Percentiles rank a stretch among this genome's conserved stretches.
Conservation (phyloP, 73 alveolate genomes). For the Tetrahymena borealis region DNA sequence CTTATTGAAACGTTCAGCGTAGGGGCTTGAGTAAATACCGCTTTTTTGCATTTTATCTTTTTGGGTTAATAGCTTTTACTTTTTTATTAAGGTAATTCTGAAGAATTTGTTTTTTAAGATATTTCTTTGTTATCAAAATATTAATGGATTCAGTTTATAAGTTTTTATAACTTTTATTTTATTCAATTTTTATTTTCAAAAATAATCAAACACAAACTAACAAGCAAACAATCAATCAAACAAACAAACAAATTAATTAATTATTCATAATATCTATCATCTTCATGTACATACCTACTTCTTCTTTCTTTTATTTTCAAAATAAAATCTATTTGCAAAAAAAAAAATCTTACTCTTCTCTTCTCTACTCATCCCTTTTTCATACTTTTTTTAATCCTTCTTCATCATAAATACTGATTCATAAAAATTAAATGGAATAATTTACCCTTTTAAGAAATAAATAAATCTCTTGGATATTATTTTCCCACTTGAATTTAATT, state of each 20-base stretch:
- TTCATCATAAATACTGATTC: too few species aligned
- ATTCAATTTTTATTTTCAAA: background rate
- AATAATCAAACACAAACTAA: background rate
- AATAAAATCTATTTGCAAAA: background rate
- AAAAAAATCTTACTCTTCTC: background rate
- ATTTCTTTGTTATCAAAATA: background rate
- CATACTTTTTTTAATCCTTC: too few species aligned
- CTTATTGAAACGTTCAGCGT: constrained; percentile 44
- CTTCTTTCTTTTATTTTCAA: background rate
- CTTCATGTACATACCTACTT: background rate
- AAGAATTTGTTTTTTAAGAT: background rate
- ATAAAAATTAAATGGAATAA: too few species aligned
- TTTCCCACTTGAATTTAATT: too few species aligned
- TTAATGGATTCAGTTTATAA: background rate
- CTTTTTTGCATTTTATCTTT: background rate
- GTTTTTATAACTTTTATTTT: background rate
- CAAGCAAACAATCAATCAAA: background rate
- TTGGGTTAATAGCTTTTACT: background rate
- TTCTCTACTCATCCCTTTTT: too few species aligned
- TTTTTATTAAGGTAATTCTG: background rate
- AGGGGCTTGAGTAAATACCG: constrained; percentile 17
- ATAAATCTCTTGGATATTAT: too few species aligned
- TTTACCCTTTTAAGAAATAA: too few species aligned
- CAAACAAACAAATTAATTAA: background rate
- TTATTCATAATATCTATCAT: background rate